phyloP scores from a whole-genome alignment of 768 basidiomycete species.

The Hortiboletus flavorubellus region DNA sequence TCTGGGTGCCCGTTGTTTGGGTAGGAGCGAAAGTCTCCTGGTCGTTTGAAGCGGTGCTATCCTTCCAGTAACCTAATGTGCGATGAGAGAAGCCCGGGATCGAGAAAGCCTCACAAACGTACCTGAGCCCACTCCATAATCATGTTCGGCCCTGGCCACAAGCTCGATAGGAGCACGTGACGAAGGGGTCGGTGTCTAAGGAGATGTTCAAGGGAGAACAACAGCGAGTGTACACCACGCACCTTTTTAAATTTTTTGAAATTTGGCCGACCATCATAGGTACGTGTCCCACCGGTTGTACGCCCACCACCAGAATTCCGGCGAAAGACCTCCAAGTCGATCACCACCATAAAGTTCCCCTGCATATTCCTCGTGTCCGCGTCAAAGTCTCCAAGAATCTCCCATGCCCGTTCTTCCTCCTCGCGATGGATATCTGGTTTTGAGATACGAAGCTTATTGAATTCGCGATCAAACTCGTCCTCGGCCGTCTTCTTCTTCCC shows the following conservation, averaged over 20 bases:
- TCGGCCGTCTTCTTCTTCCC: conserved; percentile 59
- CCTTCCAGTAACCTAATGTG: conserved; percentile 56
- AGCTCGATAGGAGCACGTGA: conserved; percentile 47
- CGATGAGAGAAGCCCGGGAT: neutral
- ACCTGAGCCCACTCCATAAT: conserved; percentile 55
- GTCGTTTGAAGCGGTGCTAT: conserved; percentile 21
- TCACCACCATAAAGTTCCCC: conserved; percentile 79
- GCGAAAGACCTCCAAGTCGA: conserved; percentile 56
- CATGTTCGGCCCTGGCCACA: conserved; percentile 46
- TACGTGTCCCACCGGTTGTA: conserved; percentile 35
- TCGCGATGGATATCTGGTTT: conserved; percentile 53
- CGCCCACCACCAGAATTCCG: conserved; percentile 24
- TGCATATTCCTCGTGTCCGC: conserved; percentile 51
- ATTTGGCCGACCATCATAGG: conserved; percentile 47
- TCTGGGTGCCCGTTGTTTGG: conserved; percentile 19
- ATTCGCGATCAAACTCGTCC: conserved; percentile 74
- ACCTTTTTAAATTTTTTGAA: conserved; percentile 82
- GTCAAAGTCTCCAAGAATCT: conserved; percentile 60
- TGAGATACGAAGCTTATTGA: conserved; percentile 70
- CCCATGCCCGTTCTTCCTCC: conserved; percentile 54
- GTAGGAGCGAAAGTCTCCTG: conserved; percentile 18
- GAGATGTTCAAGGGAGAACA: conserved; percentile 4
- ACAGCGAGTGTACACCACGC: conserved; percentile 11
- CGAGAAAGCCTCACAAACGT: conserved; percentile 6
- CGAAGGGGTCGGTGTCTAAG: conserved; percentile 28